Evolutionary conservation across 495 filamentous ascomycete genomes (phyloP).

Genomic region (Tuber umbilicatum): DNA sequence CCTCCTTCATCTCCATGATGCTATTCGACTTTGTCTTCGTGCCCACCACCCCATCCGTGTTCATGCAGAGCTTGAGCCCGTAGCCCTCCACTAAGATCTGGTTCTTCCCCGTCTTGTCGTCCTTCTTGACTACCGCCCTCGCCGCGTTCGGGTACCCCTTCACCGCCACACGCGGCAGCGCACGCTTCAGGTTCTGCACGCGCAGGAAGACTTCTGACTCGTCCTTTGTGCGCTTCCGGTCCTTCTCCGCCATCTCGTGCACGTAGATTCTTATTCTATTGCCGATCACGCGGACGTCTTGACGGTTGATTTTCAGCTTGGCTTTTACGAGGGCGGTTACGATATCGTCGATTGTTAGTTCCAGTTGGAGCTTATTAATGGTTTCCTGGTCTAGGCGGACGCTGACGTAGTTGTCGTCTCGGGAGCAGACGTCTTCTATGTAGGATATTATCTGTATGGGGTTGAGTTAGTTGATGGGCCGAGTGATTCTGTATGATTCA

Average conservation of each 20-base stretch:
- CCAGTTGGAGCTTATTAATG: slow-evolving; percentile 69
- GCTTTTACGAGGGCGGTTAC: slow-evolving; percentile 62
- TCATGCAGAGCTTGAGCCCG: slow-evolving; percentile 82
- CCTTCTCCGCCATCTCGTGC: slow-evolving; percentile 38
- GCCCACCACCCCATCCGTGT: slow-evolving; percentile 76
- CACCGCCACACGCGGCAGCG: slow-evolving; percentile 70
- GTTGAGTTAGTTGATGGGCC: slow-evolving; percentile 40
- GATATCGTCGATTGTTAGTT: slow-evolving; percentile 64
- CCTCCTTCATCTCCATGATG: slow-evolving; percentile 81
- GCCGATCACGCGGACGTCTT: slow-evolving; percentile 50
- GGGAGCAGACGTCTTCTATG: slow-evolving; percentile 76
- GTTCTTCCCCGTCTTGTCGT: slow-evolving; percentile 54
- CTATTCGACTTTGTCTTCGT: slow-evolving; percentile 68
- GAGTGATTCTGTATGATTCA: slow-evolving; percentile 1
- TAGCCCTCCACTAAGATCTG: slow-evolving; percentile 89
- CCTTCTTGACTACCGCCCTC: slow-evolving; percentile 77
- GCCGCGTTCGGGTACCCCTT: slow-evolving; percentile 77
- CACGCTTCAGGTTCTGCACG: slow-evolving; percentile 73
- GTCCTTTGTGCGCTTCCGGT: slow-evolving; percentile 42
- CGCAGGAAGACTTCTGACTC: slow-evolving; percentile 69
- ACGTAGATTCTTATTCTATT: slow-evolving; percentile 53
- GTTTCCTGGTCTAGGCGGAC: slow-evolving; percentile 71
- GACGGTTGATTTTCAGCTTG: slow-evolving; percentile 62
- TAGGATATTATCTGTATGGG: slow-evolving; percentile 58
- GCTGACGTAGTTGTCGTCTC: slow-evolving; percentile 61